A percentile compares a stretch with the other conserved stretches of the same genome.
Evolutionary conservation across 139 green algal species (phyloP).

Genomic region (Tetraselmis striata): DNA sequence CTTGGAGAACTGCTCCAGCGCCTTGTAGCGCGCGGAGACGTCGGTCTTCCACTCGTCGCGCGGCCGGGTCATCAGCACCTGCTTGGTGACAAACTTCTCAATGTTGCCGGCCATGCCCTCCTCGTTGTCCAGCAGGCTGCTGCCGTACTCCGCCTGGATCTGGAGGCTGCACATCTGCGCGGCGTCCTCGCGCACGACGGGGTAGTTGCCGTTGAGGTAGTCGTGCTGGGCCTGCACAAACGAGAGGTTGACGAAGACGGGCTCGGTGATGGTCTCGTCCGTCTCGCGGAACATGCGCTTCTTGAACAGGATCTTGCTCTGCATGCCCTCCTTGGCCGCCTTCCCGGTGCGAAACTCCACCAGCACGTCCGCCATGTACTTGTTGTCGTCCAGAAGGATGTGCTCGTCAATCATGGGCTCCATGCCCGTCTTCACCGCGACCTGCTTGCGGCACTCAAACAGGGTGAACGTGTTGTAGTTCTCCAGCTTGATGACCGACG

Average conservation of each 20-base stretch:
- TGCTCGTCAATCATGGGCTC: slow-evolving; percentile 67
- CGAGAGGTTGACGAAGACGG: slow-evolving; percentile 88
- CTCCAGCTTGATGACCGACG: slow-evolving; percentile 81
- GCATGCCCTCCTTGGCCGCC: slow-evolving; percentile 41
- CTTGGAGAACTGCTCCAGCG: slow-evolving; percentile 73
- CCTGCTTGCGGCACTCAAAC: slow-evolving; percentile 58
- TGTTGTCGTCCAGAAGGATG: slow-evolving; percentile 85
- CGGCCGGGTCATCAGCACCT: slow-evolving; percentile 61
- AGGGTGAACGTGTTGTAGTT: slow-evolving; percentile 94
- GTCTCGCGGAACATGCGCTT: slow-evolving; percentile 93
- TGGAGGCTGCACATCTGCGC: slow-evolving; percentile 89
- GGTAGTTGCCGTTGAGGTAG: slow-evolving; percentile 89
- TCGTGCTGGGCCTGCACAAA: slow-evolving; percentile 88
- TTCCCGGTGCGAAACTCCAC: slow-evolving; percentile 65
- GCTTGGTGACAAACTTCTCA: slow-evolving; percentile 42
- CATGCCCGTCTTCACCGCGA: slow-evolving; percentile 14
- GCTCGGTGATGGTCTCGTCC: slow-evolving; percentile 91
- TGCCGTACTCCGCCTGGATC: slow-evolving; percentile 57
- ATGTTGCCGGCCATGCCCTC: slow-evolving; percentile 53
- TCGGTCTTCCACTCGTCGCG: slow-evolving; percentile 75
- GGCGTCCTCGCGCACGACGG: slow-evolving; percentile 89
- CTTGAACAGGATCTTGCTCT: slow-evolving; percentile 87
- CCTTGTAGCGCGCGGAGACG: slow-evolving; percentile 67
- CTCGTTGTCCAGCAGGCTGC: slow-evolving; percentile 47
- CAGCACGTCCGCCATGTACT: slow-evolving; percentile 78